A percentile compares a stretch with the other conserved stretches of the same genome.
Evolutionary conservation across 2,329 filamentous ascomycete species (phyloP).

Genomic region (Colletotrichum costaricense): DNA sequence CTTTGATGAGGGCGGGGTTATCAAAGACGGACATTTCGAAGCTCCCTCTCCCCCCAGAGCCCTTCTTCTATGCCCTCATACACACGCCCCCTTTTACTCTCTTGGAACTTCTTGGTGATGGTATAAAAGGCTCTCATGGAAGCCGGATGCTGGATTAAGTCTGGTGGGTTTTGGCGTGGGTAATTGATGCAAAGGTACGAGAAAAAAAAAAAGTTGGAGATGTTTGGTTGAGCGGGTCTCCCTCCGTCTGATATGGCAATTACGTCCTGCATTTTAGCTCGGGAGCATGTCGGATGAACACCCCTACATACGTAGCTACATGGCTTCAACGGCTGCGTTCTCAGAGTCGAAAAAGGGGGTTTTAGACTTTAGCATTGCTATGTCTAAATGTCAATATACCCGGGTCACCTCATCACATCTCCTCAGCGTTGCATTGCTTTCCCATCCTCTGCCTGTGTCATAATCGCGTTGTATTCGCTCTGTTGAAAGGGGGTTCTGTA

Average conservation of each 20-base stretch:
- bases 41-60: neutral
- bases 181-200: too few relatives aligned
- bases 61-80: too few relatives aligned
- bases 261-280: neutral
- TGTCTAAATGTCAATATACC: neutral
- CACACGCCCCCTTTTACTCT: neutral
- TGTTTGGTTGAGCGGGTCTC: slow-evolving; percentile 9
- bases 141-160: too few relatives aligned
- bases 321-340: neutral
- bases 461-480: slow-evolving; percentile 28
- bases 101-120: too few relatives aligned
- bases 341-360: neutral
- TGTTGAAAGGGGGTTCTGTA: slow-evolving; percentile 27
- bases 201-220: neutral
- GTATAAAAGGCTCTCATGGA: too few relatives aligned
- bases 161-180: too few relatives aligned
- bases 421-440: neutral
- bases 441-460: neutral
- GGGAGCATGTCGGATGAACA: slow-evolving; percentile 14
- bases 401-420: neutral
- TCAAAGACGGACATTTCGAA: slow-evolving; percentile 1
- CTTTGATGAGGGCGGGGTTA: slow-evolving; percentile 6
- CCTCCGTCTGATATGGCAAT: slow-evolving; percentile 16
- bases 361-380: neutral
- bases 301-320: neutral